Base-by-base conservation (phyloP, 805 yeast species). In the Kluyveromyces starmeri region DNA sequence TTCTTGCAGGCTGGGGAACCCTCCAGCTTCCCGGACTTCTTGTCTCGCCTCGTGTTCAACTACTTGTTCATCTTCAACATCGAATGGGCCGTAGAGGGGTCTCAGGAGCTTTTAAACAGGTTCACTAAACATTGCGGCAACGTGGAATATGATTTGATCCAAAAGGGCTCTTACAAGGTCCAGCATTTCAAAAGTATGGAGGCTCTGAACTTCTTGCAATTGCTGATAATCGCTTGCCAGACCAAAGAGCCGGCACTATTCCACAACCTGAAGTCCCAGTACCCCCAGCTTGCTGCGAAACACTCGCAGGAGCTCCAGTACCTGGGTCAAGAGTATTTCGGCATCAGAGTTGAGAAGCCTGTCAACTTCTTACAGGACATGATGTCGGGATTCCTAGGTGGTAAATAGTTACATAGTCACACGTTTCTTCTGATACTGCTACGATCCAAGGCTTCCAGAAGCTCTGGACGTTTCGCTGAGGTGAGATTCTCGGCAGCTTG, bases 361-460 rank as follows among this genome's bases (percentile, higher is more conserved):
- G 59, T 59, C 2, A 78, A 79, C 48, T 56, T 78, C 47, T 55
- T 82, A 44, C 81, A 75, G 55, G 78, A 75, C 45, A 64, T 89
- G 67, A 83, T 92, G 94, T 72, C 81, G 14, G 77, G 81, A 18
- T 57, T 80, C 26, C 54, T 78, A 31, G 71, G 72, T 20, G 71
- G 75, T 12, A 32, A 27, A 27, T 36, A 20, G 19, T 17, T 28
- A 25, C 10, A 11, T 8, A 20, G 23, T 20, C 8, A 8, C 10
- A 20, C 23, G 23, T 8, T 37, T 41, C 44, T 55, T 5, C 50
- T 31, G 8, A 79, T 67, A 30, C 68, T 55, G 5, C 83, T 75
- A 46, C 66, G 58, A 31, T 76, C 70, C 37, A 83, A 61, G 1
- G 85, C 88, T 35, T 65, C 70, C 2, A 75, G 60, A 38, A 82